These are phyloP conservation scores for Boletus subcaerulescens DNA, from an alignment of 768 basidiomycete genomes.

Conservation along the genomic window DNA sequence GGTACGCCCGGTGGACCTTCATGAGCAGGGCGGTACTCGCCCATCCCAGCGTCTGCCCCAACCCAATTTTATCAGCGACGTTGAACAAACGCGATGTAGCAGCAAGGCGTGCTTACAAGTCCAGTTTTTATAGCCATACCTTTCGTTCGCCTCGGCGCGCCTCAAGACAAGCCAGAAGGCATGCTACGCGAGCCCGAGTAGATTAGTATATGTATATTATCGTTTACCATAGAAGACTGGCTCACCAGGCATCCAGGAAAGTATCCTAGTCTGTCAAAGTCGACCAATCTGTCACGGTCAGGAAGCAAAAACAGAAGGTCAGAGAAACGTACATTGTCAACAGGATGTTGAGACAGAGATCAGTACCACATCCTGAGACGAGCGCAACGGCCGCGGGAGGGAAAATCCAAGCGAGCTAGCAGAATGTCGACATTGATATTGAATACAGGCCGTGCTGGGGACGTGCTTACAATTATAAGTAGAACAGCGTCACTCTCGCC, in stretches of 20 bases:
- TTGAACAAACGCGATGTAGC: neutral
- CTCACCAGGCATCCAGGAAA: constrained; percentile 58
- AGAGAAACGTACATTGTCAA: constrained; percentile 64
- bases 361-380: constrained; percentile 76
- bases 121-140: constrained; percentile 23
- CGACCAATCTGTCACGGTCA: neutral
- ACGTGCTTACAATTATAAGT: constrained; percentile 10
- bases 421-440: neutral
- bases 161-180: constrained; percentile 86
- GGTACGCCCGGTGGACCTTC: neutral
- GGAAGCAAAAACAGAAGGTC: neutral
- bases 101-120: constrained; percentile 13
- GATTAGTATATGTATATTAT: neutral
- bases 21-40: constrained; percentile 3
- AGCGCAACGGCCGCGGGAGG: constrained; percentile 76
- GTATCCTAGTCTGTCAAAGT: constrained; percentile 57
- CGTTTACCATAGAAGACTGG: neutral
- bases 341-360: constrained; percentile 77
- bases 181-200: constrained; percentile 41
- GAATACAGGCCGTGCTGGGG: neutral
- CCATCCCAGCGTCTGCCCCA: constrained; percentile 19
- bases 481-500: constrained; percentile 6
- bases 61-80: neutral
- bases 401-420: constrained; percentile 69
- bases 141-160: constrained; percentile 76